Percentiles rank a stretch among this genome's conserved stretches.
Evolutionary conservation across 2,329 filamentous ascomycete species (phyloP).

Genomic region (Teratosphaeria epicoccoides): DNA sequence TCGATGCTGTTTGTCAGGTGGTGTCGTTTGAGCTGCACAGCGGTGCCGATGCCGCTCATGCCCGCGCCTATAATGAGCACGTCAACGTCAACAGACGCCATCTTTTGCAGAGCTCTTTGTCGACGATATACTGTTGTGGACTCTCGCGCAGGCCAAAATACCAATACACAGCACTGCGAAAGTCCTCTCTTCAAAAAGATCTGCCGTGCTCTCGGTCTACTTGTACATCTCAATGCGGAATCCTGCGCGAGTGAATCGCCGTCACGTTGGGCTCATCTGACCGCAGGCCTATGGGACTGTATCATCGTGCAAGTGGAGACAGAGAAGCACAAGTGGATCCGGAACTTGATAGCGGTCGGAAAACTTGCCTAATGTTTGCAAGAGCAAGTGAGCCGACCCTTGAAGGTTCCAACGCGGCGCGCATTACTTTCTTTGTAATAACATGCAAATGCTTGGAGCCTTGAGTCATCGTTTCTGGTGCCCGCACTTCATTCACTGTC

Average conservation of each 20-base stretch:
- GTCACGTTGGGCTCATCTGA: neutral
- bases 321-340: neutral
- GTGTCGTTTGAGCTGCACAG: constrained; percentile 34
- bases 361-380: neutral
- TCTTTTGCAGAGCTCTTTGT: no score
- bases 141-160: no score
- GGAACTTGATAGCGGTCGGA: neutral
- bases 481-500: no score
- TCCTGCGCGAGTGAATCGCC: no score
- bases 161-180: no score
- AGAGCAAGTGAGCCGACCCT: neutral
- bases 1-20: constrained; percentile 31
- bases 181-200: no score
- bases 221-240: neutral
- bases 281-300: neutral
- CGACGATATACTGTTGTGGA: no score
- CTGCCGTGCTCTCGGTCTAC: neutral
- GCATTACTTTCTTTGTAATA: no score
- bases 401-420: no score
- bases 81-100: constrained; percentile 16
- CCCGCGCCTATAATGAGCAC: constrained; percentile 43
- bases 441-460: no score
- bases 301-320: neutral
- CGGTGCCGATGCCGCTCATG: constrained; percentile 37
- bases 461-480: no score